phyloP scores from a whole-genome alignment of 192 early-diverging fungal species.

The Geosiphon pyriformis region DNA sequence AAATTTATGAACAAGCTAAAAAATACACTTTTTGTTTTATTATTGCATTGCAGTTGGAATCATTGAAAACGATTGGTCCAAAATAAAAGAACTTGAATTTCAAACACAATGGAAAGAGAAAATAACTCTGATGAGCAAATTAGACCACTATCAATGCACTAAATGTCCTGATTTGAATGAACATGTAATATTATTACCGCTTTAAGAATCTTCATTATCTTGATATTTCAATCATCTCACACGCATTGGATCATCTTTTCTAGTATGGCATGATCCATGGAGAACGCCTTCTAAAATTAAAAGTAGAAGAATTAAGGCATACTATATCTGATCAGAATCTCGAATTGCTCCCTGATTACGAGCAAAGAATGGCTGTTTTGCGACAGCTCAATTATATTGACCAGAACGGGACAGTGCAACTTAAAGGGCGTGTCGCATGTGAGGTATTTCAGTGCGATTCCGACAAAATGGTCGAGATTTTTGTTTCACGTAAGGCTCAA shows the following conservation, averaged over 20 bases:
- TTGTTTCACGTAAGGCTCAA: too few relatives aligned
- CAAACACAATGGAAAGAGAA: conserved; percentile 67
- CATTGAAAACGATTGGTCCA: conserved; percentile 77
- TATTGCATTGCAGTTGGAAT: conserved; percentile 31
- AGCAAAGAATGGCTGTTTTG: conserved; percentile 82
- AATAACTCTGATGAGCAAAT: conserved; percentile 38
- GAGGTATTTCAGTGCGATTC: conserved; percentile 66
- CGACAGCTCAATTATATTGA: conserved; percentile 77
- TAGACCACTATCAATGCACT: conserved; percentile 60
- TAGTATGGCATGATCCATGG: conserved; percentile 49
- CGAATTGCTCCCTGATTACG: conserved; percentile 88
- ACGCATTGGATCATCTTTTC: too few relatives aligned
- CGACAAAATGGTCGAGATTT: too few relatives aligned
- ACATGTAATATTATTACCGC: conserved; percentile 67
- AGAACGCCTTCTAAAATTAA: conserved; percentile 56
- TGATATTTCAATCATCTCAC: conserved; percentile 1
- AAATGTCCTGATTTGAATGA: conserved; percentile 70
- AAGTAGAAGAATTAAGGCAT: conserved; percentile 69
- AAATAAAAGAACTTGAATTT: conserved; percentile 85
- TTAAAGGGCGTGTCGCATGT: conserved; percentile 95
- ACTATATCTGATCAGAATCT: conserved; percentile 90
- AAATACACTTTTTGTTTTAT: conserved; percentile 14
- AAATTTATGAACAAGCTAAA: neutral
- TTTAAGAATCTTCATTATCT: too few relatives aligned
- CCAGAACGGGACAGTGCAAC: conserved; percentile 77